Evolutionary conservation across 208 protist species (phyloP).

Genomic region (Crithidia bombi): DNA sequence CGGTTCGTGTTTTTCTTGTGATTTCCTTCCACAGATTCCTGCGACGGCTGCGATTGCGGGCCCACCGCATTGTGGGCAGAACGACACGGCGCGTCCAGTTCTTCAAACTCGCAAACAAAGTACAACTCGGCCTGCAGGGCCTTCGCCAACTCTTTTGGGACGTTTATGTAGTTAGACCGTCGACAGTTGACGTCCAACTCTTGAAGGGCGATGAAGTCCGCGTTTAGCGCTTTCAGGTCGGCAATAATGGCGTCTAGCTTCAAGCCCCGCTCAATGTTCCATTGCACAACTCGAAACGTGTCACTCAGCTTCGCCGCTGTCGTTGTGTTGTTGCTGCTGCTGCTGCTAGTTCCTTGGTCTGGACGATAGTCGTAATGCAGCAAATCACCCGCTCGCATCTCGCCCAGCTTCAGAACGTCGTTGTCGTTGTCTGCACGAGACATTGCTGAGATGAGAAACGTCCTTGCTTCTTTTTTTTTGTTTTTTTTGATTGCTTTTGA

Average conservation of each 20-base stretch:
- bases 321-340: background rate
- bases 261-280: constrained; percentile 86
- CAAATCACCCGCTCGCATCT: constrained; percentile 47
- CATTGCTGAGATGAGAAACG: background rate
- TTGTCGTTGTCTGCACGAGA: constrained; percentile 4
- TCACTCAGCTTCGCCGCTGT: constrained; percentile 37
- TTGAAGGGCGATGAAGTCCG: constrained; percentile 81
- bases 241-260: constrained; percentile 64
- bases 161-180: constrained; percentile 66
- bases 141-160: constrained; percentile 61
- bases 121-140: constrained; percentile 56
- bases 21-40: background rate
- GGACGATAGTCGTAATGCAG: constrained; percentile 80
- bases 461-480: constrained; percentile 1
- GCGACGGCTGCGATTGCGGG: constrained; percentile 40
- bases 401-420: constrained; percentile 18
- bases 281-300: constrained; percentile 69
- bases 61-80: constrained; percentile 48
- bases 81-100: constrained; percentile 55
- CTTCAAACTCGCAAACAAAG: constrained; percentile 86
- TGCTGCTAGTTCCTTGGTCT: constrained; percentile 10
- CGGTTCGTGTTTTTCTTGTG: constrained; percentile 12
- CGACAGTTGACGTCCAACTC: constrained; percentile 84
- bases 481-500: too few relatives aligned
- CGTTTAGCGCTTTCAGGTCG: constrained; percentile 45